Evolutionary conservation across 768 basidiomycete species (phyloP).

Genomic region (Naematelia aurantialba): DNA sequence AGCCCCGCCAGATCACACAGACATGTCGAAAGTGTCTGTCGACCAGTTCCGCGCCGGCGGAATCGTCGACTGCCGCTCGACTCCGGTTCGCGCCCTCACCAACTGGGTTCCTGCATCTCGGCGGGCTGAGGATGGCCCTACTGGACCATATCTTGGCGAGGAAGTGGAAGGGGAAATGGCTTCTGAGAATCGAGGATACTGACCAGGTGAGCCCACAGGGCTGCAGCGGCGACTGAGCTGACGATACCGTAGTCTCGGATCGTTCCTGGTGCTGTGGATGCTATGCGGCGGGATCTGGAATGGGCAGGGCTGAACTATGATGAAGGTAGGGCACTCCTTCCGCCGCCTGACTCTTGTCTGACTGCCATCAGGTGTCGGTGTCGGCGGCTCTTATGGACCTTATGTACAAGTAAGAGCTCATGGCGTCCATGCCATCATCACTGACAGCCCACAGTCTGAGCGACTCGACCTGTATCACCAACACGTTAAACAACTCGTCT

Average conservation of each 20-base stretch:
- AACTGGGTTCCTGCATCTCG: slow-evolving; percentile 88
- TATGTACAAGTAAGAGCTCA: slow-evolving; percentile 68
- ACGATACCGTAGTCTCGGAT: slow-evolving; percentile 62
- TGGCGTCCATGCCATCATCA: background rate
- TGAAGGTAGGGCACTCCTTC: slow-evolving; percentile 61
- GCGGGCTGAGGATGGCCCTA: slow-evolving; percentile 87
- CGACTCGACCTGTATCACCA: slow-evolving; percentile 76
- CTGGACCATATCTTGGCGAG: slow-evolving; percentile 85
- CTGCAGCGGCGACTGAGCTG: background rate
- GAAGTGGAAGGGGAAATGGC: slow-evolving; percentile 80
- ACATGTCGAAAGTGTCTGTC: slow-evolving; percentile 11
- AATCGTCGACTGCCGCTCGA: slow-evolving; percentile 46
- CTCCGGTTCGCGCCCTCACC: slow-evolving; percentile 96
- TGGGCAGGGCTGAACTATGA: slow-evolving; percentile 94
- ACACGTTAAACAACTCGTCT: slow-evolving; percentile 69
- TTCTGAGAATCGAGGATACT: slow-evolving; percentile 91
- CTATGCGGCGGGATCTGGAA: slow-evolving; percentile 66
- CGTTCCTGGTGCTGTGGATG: slow-evolving; percentile 68
- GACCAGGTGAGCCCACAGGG: slow-evolving; percentile 63
- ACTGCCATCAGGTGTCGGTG: slow-evolving; percentile 65
- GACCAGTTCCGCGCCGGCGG: slow-evolving; percentile 4
- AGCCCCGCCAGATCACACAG: background rate
- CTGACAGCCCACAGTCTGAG: slow-evolving; percentile 63
- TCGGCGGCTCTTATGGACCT: slow-evolving; percentile 70
- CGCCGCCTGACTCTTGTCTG: slow-evolving; percentile 1